phyloP scores from a whole-genome alignment of 192 early-diverging fungal genomes.

The Coemansia sp. region DNA sequence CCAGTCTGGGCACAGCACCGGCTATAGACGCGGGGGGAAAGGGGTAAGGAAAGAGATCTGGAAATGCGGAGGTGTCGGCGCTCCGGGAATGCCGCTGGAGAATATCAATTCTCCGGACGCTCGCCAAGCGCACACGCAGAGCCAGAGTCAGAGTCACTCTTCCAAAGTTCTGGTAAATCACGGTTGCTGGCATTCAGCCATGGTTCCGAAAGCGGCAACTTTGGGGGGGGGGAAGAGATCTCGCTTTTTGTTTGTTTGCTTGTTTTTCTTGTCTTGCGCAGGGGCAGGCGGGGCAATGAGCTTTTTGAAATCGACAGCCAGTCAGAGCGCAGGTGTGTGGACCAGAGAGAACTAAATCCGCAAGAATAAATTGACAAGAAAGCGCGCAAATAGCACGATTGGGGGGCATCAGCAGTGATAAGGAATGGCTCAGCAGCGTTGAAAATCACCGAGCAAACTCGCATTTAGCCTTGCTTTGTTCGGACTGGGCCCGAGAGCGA shows the following conservation, averaged over 20 bases:
- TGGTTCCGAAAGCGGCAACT: background rate
- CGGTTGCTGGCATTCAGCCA: background rate
- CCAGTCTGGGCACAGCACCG: background rate
- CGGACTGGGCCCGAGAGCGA: background rate
- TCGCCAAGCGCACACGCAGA: background rate
- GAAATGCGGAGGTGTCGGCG: background rate
- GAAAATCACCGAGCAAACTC: background rate
- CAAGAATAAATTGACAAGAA: background rate
- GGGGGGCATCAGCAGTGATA: background rate
- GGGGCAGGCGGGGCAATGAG: background rate
- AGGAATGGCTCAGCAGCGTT: background rate
- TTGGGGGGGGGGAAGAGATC: background rate
- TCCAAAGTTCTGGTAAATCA: background rate
- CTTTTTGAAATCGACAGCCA: background rate
- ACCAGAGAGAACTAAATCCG: background rate
- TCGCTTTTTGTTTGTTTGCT: background rate
- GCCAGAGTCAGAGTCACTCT: background rate
- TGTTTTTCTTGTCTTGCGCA: too few relatives aligned
- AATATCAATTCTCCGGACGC: slow-evolving; percentile 2
- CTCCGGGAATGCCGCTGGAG: slow-evolving; percentile 1
- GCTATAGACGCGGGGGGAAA: background rate
- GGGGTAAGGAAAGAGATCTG: background rate
- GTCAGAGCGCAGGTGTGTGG: background rate
- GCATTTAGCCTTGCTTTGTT: background rate
- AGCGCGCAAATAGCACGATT: background rate